Conservation (phyloP, 129 eudicot species). For the Saussurea involucrata region DNA sequence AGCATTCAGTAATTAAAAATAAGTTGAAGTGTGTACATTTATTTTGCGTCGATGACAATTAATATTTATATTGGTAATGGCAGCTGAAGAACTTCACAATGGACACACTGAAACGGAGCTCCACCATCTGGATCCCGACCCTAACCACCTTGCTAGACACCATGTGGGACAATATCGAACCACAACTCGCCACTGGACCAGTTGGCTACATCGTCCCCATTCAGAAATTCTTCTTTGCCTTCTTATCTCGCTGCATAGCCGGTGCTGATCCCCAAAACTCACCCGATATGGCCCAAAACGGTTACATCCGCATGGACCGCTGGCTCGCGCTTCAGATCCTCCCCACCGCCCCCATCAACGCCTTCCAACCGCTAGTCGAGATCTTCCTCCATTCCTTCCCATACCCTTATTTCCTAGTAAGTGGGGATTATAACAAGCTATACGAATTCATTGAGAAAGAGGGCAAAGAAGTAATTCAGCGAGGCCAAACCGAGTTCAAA, state of each 20-base stretch:
- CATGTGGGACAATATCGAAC: conserved; percentile 29
- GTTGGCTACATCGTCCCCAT: conserved; percentile 27
- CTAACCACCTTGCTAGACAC: conserved; percentile 25
- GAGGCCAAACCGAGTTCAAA: conserved; percentile 41
- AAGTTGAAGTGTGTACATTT: too few species aligned
- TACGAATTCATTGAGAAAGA: conserved; percentile 35
- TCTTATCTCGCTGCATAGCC: conserved; percentile 21
- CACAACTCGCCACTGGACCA: conserved; percentile 25
- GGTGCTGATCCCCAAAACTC: conserved; percentile 33
- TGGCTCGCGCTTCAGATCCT: conserved; percentile 35
- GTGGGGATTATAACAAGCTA: conserved; percentile 38
- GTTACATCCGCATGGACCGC: conserved; percentile 20
- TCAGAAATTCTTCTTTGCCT: conserved; percentile 20
- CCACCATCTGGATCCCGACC: conserved; percentile 25
- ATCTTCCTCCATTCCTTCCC: conserved; percentile 40
- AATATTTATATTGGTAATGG: neutral
- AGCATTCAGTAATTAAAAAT: too few species aligned
- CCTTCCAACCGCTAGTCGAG: conserved; percentile 44
- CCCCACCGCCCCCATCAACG: conserved; percentile 23
- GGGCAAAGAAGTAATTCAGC: conserved; percentile 26
- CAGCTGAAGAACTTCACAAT: conserved; percentile 26
- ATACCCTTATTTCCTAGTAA: conserved; percentile 38
- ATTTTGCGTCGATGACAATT: neutral
- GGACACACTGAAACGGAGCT: conserved; percentile 30
- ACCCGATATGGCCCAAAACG: conserved; percentile 28